Conservation (phyloP, 2,329 filamentous ascomycete genomes). For the Claviceps monticola region DNA sequence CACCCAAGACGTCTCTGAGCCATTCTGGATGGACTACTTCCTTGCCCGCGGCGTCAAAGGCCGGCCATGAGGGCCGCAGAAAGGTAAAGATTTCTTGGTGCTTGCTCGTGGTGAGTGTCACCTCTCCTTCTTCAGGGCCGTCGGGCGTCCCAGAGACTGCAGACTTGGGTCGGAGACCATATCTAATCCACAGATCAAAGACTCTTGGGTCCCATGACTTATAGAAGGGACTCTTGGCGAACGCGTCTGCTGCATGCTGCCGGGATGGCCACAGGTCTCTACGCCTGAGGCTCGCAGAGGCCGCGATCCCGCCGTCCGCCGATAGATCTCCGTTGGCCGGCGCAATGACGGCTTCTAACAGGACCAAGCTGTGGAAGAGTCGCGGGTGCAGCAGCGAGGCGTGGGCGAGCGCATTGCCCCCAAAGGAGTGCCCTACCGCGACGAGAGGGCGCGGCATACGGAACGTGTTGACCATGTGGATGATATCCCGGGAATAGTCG, state of each 20-base stretch:
- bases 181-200: constrained; percentile 44
- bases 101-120: constrained; percentile 69
- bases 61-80: constrained; percentile 44
- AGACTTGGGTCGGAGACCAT: constrained; percentile 58
- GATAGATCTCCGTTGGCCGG: constrained; percentile 25
- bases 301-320: constrained; percentile 24
- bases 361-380: constrained; percentile 58
- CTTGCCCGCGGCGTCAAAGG: constrained; percentile 23
- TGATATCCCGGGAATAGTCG: constrained; percentile 72
- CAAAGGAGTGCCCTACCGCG: constrained; percentile 82
- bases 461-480: constrained; percentile 76
- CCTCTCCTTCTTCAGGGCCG: constrained; percentile 22
- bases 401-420: constrained; percentile 58
- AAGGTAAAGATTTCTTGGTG: constrained; percentile 72
- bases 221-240: constrained; percentile 58
- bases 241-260: constrained; percentile 49
- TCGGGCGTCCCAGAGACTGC: constrained; percentile 8
- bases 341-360: constrained; percentile 75
- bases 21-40: constrained; percentile 24
- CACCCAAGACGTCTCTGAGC: constrained; percentile 30
- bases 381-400: constrained; percentile 68
- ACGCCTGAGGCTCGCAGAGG: constrained; percentile 52
- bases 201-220: constrained; percentile 69
- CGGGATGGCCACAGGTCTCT: constrained; percentile 75
- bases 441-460: constrained; percentile 67